A percentile compares a stretch with the other conserved stretches of the same genome.
Conservation (phyloP, 495 filamentous ascomycete species). For the Aspergillus nanangensis region DNA sequence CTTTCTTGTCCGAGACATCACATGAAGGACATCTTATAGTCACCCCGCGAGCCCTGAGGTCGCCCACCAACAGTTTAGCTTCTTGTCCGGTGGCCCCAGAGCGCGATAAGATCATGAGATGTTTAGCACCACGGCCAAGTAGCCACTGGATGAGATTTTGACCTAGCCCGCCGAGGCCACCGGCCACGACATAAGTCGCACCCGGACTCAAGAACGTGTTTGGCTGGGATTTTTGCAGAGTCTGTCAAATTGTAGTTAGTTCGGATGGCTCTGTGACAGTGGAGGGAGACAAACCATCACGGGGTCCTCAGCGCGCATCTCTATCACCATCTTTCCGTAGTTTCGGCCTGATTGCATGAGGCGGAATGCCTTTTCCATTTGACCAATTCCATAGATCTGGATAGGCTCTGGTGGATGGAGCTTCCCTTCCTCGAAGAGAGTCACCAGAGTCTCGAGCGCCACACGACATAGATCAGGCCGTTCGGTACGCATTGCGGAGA, state of each 20-base stretch:
- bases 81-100: constrained; percentile 12
- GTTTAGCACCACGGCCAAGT: constrained; percentile 51
- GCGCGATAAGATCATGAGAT: constrained; percentile 45
- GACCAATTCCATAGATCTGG: constrained; percentile 28
- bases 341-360: constrained; percentile 45
- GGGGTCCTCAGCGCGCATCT: constrained; percentile 20
- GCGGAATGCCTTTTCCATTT: constrained; percentile 44
- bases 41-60: too few relatives aligned
- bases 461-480: too few relatives aligned
- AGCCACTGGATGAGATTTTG: constrained; percentile 55
- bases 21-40: constrained; percentile 14
- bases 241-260: too few relatives aligned
- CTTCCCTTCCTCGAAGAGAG: constrained; percentile 23
- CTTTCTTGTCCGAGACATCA: constrained; percentile 18
- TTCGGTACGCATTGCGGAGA: background rate
- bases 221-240: too few relatives aligned
- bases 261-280: too few relatives aligned
- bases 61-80: too few relatives aligned
- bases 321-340: constrained; percentile 49
- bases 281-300: too few relatives aligned
- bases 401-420: constrained; percentile 31
- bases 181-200: constrained; percentile 58
- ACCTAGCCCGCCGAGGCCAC: constrained; percentile 63
- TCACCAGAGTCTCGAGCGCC: constrained; percentile 7
- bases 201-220: too few relatives aligned